A percentile compares a stretch with the other conserved stretches of the same genome.
Conservation (phyloP, 371 early-diverging fungal species). For the Smittium culicis region DNA sequence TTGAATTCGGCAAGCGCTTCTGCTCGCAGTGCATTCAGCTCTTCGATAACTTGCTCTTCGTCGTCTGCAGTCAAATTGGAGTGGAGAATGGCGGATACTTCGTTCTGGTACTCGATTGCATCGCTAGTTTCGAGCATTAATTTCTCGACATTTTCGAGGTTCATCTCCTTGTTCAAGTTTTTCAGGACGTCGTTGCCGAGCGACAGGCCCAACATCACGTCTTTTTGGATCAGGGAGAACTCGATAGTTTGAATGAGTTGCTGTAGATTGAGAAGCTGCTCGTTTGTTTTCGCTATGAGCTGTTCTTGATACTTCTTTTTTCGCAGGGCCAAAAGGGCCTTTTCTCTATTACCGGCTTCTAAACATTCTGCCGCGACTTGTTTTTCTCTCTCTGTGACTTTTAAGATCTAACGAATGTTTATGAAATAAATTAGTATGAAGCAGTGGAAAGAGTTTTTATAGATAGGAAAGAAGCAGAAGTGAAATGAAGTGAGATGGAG, state of each 20-base stretch:
- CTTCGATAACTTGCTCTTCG: constrained; percentile 66
- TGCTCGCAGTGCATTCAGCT: constrained; percentile 46
- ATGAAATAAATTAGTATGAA: background rate
- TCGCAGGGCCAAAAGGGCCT: constrained; percentile 75
- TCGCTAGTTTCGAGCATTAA: constrained; percentile 93
- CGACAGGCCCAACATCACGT: constrained; percentile 68
- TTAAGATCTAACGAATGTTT: constrained; percentile 45
- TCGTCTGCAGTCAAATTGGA: constrained; percentile 60
- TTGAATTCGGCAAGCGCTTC: constrained; percentile 30
- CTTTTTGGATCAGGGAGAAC: constrained; percentile 76
- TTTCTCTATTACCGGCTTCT: constrained; percentile 53
- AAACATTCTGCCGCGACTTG: constrained; percentile 47
- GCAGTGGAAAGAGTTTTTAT: background rate
- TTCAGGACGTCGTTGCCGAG: constrained; percentile 74
- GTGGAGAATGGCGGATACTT: constrained; percentile 63
- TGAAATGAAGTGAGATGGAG: background rate
- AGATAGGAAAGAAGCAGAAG: background rate
- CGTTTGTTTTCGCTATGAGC: constrained; percentile 62
- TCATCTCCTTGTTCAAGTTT: constrained; percentile 78
- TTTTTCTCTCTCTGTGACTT: constrained; percentile 37
- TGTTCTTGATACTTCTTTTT: constrained; percentile 92
- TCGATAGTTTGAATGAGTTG: constrained; percentile 80
- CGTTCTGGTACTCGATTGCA: constrained; percentile 88
- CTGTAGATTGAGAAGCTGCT: constrained; percentile 76
- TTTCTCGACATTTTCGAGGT: constrained; percentile 79